Evolutionary conservation across 2,329 filamentous ascomycete genomes (phyloP).

Genomic region (Phaeosphaeria sp.): DNA sequence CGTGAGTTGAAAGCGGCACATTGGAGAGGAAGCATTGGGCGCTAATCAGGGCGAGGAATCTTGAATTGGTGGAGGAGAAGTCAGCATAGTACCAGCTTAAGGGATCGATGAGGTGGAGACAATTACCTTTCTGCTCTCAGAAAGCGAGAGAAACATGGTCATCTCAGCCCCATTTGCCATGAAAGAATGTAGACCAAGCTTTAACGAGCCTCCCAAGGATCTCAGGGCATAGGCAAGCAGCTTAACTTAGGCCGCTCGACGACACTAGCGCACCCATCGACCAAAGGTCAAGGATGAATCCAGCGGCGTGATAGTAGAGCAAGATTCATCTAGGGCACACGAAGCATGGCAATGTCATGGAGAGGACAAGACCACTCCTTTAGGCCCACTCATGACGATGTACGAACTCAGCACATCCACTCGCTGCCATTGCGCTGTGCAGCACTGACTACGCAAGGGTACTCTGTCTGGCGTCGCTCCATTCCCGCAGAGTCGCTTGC

Average conservation of each 20-base stretch:
- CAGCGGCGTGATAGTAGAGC: not conserved
- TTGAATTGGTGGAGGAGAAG: too few relatives aligned
- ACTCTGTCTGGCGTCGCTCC: not conserved
- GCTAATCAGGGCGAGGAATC: too few relatives aligned
- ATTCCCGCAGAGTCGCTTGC: not conserved
- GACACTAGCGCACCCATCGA: not conserved
- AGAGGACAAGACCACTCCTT: not conserved
- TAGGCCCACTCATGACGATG: not conserved
- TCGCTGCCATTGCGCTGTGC: not conserved
- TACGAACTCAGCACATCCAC: not conserved
- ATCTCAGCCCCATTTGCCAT: not conserved
- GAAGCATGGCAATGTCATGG: not conserved
- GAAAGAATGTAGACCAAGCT: not conserved
- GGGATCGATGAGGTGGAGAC: too few relatives aligned
- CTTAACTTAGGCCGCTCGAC: not conserved
- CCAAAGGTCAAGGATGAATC: not conserved
- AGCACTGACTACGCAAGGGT: not conserved
- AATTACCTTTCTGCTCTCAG: too few relatives aligned
- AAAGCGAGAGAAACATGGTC: too few relatives aligned
- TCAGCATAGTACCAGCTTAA: not conserved
- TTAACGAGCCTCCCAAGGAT: not conserved
- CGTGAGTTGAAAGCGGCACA: too few relatives aligned
- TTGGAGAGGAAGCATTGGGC: too few relatives aligned
- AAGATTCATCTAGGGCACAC: not conserved
- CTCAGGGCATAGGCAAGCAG: not conserved